phyloP scores from a whole-genome alignment of 225 moss, liverwort and hornwort species.

The Pleurozium schreberi region DNA sequence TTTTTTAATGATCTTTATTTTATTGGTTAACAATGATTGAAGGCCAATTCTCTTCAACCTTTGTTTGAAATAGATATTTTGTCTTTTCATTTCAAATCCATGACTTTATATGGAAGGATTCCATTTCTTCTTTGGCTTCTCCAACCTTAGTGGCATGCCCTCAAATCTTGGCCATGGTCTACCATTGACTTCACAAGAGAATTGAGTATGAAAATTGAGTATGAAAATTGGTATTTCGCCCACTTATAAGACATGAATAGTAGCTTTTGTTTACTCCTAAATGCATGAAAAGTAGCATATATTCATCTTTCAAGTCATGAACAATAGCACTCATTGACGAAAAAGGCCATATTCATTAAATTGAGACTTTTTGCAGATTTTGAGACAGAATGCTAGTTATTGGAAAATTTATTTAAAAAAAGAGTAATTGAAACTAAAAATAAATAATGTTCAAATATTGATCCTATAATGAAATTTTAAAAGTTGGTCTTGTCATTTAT shows the following conservation, averaged over 20 bases:
- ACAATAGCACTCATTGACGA: neutral
- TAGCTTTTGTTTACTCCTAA: neutral
- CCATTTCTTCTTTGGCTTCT: too few relatives aligned
- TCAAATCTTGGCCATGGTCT: neutral
- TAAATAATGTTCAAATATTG: too few relatives aligned
- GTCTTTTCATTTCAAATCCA: neutral
- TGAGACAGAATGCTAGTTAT: too few relatives aligned
- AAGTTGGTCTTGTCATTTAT: too few relatives aligned
- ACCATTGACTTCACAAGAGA: neutral
- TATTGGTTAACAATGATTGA: neutral
- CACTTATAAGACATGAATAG: neutral
- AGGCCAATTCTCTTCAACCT: fast-evolving
- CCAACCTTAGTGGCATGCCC: fast-evolving
- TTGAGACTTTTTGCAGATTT: too few relatives aligned
- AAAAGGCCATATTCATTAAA: too few relatives aligned
- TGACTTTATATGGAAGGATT: neutral
- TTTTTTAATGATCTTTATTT: neutral
- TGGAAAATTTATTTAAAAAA: too few relatives aligned
- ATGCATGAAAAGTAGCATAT: neutral
- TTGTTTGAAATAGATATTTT: neutral
- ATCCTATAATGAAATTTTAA: too few relatives aligned
- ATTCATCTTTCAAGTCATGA: neutral
- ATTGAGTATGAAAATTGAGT: neutral
- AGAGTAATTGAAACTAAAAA: too few relatives aligned
- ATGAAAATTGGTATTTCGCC: neutral